Evolutionary conservation across 108 stramenopile species (phyloP), one percentile per base, ranked within the genome.

Genomic region (Hondaea fermentalgiana): DNA sequence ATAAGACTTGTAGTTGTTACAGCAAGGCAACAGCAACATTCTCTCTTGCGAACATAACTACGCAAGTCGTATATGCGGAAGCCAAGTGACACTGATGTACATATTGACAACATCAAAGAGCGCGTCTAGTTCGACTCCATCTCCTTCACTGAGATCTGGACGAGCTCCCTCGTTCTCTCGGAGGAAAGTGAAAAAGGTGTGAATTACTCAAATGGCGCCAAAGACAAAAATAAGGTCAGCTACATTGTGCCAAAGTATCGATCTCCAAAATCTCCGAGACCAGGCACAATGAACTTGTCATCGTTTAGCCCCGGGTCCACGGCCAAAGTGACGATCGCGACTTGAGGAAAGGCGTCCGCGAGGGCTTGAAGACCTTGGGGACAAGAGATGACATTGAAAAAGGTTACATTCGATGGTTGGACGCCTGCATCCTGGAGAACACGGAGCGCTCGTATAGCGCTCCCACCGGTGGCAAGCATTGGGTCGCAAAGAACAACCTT

Each of bases 381-480:
- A 71, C 96, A 97, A 87, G 93, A 96, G 16, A 99, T 96, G 72
- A 99, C 96, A 89, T 97, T 99, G 58, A 96, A 93, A 96, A 99
- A 98, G 19, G 97, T 87, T 60, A 99, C 97, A 10, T 89, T 90
- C 16, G 89, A 72, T 4, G 94, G 93, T 58, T 92, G 89, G 0
- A 97, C 97, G 23, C 95, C 95, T 5, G 87, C 57, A 0, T 93
- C 92, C 4, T 94, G 69, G 87, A 99, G 88, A 5, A 92, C 91
- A 17, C 94, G 89, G 44, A 99, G 90, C 25, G 99, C 99, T 71
- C 89, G 90, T n/a, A 91, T 72, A 6, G 97, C 97, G 47, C 94
- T 95, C 21, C 98, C 98, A 23, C 98, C 99, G 5, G 99, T 99
- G 10, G 98, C 99, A 72, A 99, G 92, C 99, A 99, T 99, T 12